Evolutionary conservation across 2,329 filamentous ascomycete genomes (phyloP), one percentile per base, ranked within the genome.

Genomic region (Aureobasidium uvarum): DNA sequence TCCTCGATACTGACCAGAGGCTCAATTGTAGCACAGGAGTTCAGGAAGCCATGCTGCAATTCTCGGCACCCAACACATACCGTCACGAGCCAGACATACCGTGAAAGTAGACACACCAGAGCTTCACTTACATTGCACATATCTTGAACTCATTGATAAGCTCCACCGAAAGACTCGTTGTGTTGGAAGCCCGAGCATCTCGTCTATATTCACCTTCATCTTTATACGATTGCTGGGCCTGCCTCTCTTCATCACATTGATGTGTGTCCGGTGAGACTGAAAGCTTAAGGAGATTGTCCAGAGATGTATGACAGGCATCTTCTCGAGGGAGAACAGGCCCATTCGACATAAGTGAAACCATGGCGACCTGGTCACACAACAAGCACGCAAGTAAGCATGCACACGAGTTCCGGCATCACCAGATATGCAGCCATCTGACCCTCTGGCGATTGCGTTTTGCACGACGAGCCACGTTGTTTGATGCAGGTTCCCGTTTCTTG

Each of bases 381-480:
- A 46, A 46, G 20, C n/a, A 46, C 25, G 46, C 45, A 48, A 25
- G 14, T n/a, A 51, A 10, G 48, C 28, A 51, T 18, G 50, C 31
- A 20, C 33, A 25, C n/a, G 31, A 38, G 50, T 38, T 13, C 25
- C 33, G 33, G 50, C 28, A 18, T 38, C 31, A 36, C 50, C 25
- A 51, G 20, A 41, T 31, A 52, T 52, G 50, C 50, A 52, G 28
- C 16, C n/a, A 45, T 45, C n/a, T 54, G 51, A 38, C 33, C 41
- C 39, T 20, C 18, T 39, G 36, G 33, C 33, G 20, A 28, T 25
- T 28, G 51, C 14, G 5, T 23, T 16, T n/a, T 55, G 51, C 20
- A 55, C 36, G n/a, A 55, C 36, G n/a, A 41, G 39, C n/a, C 51
- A 55, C 36, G 51, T 55, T 55, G 20, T 10, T 39, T 55, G 33